Conservation (phyloP, 495 filamentous ascomycete genomes). For the Xanthoparmelia taractica region DNA sequence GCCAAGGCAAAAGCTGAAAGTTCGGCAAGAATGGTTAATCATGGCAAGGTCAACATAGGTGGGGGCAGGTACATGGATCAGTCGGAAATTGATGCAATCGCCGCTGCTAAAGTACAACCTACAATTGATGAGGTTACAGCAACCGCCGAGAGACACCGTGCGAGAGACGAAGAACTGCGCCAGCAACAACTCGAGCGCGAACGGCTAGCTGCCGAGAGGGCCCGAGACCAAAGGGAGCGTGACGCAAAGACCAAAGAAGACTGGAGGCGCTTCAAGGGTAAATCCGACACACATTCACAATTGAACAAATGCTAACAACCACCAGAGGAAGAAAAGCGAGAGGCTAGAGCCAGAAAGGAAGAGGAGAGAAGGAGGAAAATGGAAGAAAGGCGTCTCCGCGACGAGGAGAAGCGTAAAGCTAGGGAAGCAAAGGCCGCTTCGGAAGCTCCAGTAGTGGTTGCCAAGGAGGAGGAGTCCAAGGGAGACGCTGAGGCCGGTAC, state of each 20-base stretch:
- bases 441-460: background rate
- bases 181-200: conserved; percentile 47
- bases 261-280: conserved; percentile 44
- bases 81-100: conserved; percentile 72
- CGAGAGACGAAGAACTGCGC: conserved; percentile 49
- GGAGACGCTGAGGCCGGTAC: conserved; percentile 13
- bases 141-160: conserved; percentile 59
- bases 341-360: conserved; percentile 42
- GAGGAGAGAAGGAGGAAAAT: conserved; percentile 43
- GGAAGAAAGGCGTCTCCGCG: conserved; percentile 41
- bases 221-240: conserved; percentile 36
- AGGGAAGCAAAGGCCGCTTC: background rate
- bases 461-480: conserved; percentile 1
- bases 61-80: conserved; percentile 71
- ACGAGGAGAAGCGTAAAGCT: conserved; percentile 35
- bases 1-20: conserved; percentile 58
- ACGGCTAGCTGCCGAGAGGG: conserved; percentile 42
- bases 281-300: background rate
- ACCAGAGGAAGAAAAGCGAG: conserved; percentile 45
- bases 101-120: conserved; percentile 72
- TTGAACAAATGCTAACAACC: conserved; percentile 23
- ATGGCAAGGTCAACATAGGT: conserved; percentile 70
- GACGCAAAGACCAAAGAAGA: conserved; percentile 26
- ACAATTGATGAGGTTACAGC: conserved; percentile 84
- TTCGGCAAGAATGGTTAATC: conserved; percentile 46